Evolutionary conservation across 140 eudicot species (phyloP), one percentile per base, ranked within the genome.

Genomic region (Bidens hawaiensis): DNA sequence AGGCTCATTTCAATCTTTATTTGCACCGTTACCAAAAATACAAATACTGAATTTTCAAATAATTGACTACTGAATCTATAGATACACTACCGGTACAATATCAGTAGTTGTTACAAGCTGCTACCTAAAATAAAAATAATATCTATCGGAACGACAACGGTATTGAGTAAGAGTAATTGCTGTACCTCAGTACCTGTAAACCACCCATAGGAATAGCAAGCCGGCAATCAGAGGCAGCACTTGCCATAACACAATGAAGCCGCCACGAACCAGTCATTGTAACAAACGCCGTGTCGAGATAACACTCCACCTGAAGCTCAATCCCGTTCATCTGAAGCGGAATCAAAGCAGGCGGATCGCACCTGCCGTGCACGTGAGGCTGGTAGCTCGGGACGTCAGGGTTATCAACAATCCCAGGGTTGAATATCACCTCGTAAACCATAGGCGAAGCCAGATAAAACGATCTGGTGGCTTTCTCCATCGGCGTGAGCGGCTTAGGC

Each of bases 191-290:
- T 55, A 90, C 97, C 94, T 90, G 79, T 56, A 80, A 85, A 24
- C n/a, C n/a, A n/a, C 95, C 98, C 95, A 88, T 88, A 8, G 99
- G 99, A 79, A 93, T 57, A 27, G 94, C 99, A 19, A 93, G 58
- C 16, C 93, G 93, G 52, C 89, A 85, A 60, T 88, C 89, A 63
- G 89, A 85, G 57, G 54, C 4, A 12, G 82, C 79, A 68, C 93
- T 82, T 1, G 79, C 89, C 99, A 87, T 93, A 53, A 93, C 87
- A 70, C 99, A 93, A 63, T 93, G 99, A 81, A 87, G 67, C 30
- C 99, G 75, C 99, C 99, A 93, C 1, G 85, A 77, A 4, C 82
- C 99, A 23, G 62, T 47, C 34, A 85, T 58, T n/a, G 82, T 72
- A 22, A 91, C 76, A 15, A 87, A 74, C 9, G 88, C 98, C 12